These are phyloP conservation scores for Ustilago xerochloae DNA, from an alignment of 1,284 basidiomycete species.

Conservation along the genomic window DNA sequence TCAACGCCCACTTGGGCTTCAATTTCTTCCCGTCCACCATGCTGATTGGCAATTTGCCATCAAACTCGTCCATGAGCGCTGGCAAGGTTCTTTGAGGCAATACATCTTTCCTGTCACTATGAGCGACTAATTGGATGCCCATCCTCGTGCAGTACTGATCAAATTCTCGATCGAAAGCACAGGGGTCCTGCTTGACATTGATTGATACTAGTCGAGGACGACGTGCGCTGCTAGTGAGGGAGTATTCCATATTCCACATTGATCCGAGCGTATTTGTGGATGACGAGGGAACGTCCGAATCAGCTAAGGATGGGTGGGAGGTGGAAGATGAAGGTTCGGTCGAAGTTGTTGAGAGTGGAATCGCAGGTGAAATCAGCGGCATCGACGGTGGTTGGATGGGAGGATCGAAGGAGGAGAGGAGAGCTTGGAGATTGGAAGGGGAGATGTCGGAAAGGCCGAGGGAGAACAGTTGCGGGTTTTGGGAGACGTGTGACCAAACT, in stretches of 20 bases:
- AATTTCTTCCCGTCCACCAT: constrained; percentile 1
- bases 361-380: constrained; percentile 33
- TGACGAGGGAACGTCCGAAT: constrained; percentile 13
- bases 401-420: constrained; percentile 18
- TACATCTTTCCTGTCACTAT: constrained; percentile 51
- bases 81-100: constrained; percentile 52
- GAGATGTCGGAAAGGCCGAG: constrained; percentile 56
- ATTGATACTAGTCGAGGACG: constrained; percentile 51
- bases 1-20: constrained; percentile 54
- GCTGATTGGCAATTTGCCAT: constrained; percentile 36
- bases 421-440: constrained; percentile 14
- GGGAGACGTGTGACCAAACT: constrained; percentile 44
- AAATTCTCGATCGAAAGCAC: constrained; percentile 46
- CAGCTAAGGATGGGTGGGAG: constrained; percentile 1
- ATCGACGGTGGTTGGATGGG: constrained; percentile 24
- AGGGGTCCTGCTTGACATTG: constrained; percentile 54
- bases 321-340: constrained; percentile 20
- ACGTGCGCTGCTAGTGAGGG: constrained; percentile 24
- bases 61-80: constrained; percentile 53
- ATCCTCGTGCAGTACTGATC: constrained; percentile 48
- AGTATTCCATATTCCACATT: constrained; percentile 43
- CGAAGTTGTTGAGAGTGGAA: constrained; percentile 37
- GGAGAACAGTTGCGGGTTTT: constrained; percentile 50
- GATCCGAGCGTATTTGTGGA: neutral
- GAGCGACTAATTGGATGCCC: constrained; percentile 51